Conservation (phyloP, 805 yeast species). For the Clavispora phyllophila region DNA sequence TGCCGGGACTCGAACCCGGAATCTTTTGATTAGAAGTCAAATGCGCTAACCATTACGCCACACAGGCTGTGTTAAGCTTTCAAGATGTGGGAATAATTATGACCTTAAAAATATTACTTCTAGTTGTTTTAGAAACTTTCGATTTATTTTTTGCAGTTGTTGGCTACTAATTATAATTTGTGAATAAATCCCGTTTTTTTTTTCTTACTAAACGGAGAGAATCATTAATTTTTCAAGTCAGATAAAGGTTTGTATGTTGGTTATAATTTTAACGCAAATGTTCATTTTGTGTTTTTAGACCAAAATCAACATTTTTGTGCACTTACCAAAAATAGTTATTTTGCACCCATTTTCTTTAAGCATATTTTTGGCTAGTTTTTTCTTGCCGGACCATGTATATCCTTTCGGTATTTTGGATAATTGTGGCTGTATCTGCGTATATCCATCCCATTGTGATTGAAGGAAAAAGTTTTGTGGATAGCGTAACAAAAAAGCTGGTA, state of each 20-base stretch:
- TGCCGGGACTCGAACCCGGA: conserved; percentile 20
- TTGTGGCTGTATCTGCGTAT: background rate
- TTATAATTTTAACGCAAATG: too few relatives aligned
- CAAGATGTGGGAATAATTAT: background rate
- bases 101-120: too few relatives aligned
- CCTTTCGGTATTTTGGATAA: background rate
- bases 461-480: conserved; percentile 72
- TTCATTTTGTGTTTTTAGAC: too few relatives aligned
- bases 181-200: too few relatives aligned
- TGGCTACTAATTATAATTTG: too few relatives aligned
- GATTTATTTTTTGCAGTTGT: too few relatives aligned
- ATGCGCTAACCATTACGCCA: conserved; percentile 20
- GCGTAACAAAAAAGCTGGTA: conserved; percentile 70
- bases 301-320: too few relatives aligned
- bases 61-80: conserved; percentile 8
- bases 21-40: conserved; percentile 17
- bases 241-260: too few relatives aligned
- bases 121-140: too few relatives aligned
- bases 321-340: background rate
- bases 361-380: background rate
- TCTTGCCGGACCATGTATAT: background rate
- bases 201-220: too few relatives aligned
- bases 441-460: conserved; percentile 60
- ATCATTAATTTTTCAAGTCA: too few relatives aligned
- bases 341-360: background rate